Base-by-base conservation (phyloP, 2,329 filamentous ascomycete species). In the Metarhizium album region DNA sequence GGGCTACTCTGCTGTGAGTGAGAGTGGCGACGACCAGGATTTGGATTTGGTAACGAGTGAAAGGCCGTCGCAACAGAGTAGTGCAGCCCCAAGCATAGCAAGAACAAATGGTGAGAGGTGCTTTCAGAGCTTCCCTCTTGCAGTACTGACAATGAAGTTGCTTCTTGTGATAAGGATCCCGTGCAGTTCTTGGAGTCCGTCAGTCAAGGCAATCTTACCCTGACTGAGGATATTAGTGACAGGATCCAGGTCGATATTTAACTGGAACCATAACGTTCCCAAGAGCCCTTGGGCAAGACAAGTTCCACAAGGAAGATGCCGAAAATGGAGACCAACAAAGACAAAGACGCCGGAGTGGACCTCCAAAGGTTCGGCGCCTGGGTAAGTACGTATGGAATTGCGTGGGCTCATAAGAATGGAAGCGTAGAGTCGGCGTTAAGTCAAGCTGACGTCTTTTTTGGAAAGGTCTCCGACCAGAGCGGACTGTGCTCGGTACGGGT, bases 221-320 rank as follows among this genome's bases (percentile, higher is more conserved):
- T 42, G 35, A 43, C 31, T 35, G 22, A 24, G 24, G 47, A 18
- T 43, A 42, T 47, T 52, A 50, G 49, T 53, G 9, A 20, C 42
- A 50, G 52, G 53, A 52, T 48, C 52, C 53, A 49, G 24, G 53
- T 54, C 49, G 52, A 55, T 53, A 53, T 53, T 55, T 53, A 52
- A 53, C 45, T 48, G 46, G 46, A 42, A 49, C 47, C 47, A 37
- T 20, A 43, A 45, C 22, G 40, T 18, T 40, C 46, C 40, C 20
- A 49, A 27, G 45, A 45, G 43, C 4, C 45, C 47, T 38, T 29
- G 42, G 3, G 47, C 50, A 29, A 42, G 46, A 49, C 20, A 20
- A 59, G 57, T 54, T 46, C 33, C 24, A 48, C 47, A 50, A 16
- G 23, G 31, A 54, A 16, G 43, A 49, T 52, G 50, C 52, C 50